phyloP scores from a whole-genome alignment of 768 basidiomycete species.

The Leccinum obscurum region DNA sequence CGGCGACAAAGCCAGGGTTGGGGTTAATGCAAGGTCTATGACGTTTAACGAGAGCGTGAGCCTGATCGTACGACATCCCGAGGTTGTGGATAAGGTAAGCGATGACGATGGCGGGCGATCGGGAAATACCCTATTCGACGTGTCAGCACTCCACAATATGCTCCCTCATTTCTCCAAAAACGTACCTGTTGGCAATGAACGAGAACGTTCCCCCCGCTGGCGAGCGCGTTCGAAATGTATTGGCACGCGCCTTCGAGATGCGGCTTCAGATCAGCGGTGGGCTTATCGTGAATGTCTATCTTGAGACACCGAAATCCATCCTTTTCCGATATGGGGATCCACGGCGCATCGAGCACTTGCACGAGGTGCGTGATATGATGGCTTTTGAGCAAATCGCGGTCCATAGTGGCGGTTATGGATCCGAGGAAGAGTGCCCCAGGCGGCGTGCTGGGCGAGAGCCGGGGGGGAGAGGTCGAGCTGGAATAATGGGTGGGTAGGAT shows the following conservation, averaged over 20 bases:
- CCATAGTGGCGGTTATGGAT: conserved; percentile 60
- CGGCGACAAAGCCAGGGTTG: conserved; percentile 70
- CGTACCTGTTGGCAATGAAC: conserved; percentile 84
- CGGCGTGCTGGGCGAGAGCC: conserved; percentile 11
- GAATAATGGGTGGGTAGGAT: conserved; percentile 49
- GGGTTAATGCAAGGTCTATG: conserved; percentile 75
- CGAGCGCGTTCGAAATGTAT: conserved; percentile 63
- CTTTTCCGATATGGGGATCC: conserved; percentile 51
- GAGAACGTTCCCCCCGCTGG: conserved; percentile 61
- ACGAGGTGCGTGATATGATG: conserved; percentile 60
- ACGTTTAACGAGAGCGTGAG: conserved; percentile 57
- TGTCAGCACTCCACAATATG: not conserved
- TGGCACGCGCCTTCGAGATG: conserved; percentile 69
- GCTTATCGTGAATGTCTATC: conserved; percentile 67
- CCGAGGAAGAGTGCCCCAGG: conserved; percentile 68
- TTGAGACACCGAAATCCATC: conserved; percentile 56
- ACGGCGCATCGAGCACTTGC: conserved; percentile 66
- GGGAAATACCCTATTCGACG: conserved; percentile 64
- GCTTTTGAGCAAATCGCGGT: conserved; percentile 49
- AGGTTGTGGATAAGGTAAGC: conserved; percentile 78
- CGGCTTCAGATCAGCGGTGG: conserved; percentile 59
- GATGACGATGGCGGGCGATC: conserved; percentile 73
- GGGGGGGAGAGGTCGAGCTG: conserved; percentile 15
- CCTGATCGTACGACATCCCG: conserved; percentile 71
- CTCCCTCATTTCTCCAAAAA: not conserved